Evolutionary conservation across 2,329 filamentous ascomycete genomes (phyloP), one percentile per base, ranked within the genome.

Genomic region (Byssochlamys sp.): DNA sequence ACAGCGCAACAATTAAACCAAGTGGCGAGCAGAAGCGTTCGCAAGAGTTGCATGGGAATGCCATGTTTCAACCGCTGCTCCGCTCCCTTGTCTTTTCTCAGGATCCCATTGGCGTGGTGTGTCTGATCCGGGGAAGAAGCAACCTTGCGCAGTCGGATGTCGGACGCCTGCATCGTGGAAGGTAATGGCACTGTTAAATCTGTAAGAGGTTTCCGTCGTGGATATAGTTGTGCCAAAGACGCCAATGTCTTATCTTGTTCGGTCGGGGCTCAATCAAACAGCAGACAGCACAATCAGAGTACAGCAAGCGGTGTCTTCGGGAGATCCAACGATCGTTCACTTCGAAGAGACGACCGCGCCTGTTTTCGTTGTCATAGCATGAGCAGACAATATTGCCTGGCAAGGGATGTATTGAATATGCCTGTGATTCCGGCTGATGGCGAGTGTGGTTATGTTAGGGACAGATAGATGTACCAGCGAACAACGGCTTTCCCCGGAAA

Each of bases 1-100:
- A 75, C 57, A 54, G 69, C 71, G 60, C 74, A 76, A 57, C 71
- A 71, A 59, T 75, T 69, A 60, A 78, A 76, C 75, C 76, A 80
- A 25, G 72, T 71, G 35, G 72, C 62, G 26, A 79, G 69, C 10
- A 74, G 56, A n/a, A 79, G 59, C 33, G 75, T 74, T 31, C 78
- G 76, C 27, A 78, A 51, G 19, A 78, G 57, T 59, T 80, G 78
- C 66, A 74, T 73, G 11, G 70, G 64, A 50, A 73, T 63, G 26
- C 75, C 76, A 72, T 80, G 75, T 62, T 78, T 78, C 57, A 77
- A 63, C 53, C 67, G 66, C 14, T 71, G 72, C 29, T 74, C 67
- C 52, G 59, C 55, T 5, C 55, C 54, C 25, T 55, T 54, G 56
- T 63, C 67, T 59, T 45, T 63, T 61, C 50, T 60, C 56, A 7